Base-by-base conservation (phyloP, 169 alveolate species). In the Plasmodium cynomolgi region DNA sequence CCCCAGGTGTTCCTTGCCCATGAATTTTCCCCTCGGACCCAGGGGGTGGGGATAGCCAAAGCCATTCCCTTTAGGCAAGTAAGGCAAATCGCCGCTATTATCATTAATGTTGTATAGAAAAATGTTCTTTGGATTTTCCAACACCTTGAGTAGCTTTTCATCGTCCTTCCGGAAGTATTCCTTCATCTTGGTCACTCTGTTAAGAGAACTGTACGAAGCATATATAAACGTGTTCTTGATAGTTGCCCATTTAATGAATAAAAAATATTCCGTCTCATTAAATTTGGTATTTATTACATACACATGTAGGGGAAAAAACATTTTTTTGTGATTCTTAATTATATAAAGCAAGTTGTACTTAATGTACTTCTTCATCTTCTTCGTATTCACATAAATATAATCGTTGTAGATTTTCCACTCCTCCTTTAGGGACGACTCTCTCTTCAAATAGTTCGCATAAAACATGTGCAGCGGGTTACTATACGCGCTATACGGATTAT, bases 381-480 rank as follows among this genome's bases (percentile, higher is more conserved):
- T 88, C 8, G 94, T 88, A 62, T 88, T 88, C 23, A 88, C 84
- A 88, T 88, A 88, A 17, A 88, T 88, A 39, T 88, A 88, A 26
- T 88, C 94, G 47, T 88, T 88, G 47, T 88, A 88, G 29, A 88
- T 88, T 79, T 81, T 88, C 94, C 94, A 88, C 71, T 88, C 94
- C 29, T 88, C 94, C 47, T 88, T 88, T 58, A 88, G 72, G 37
- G 20, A 23, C 1, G 83, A 37, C 23, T 88, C 94, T 34, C 81
- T 88, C 72, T 88, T 88, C 83, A 88, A 37, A 17, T 77, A 80
- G 1, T 84, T 33, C 8, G 86, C 41, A n/a, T 88, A 62, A 13
- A 88, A 58, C 81, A 79, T 88, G n/a, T 88, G 50, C 33, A 88
- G 20, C 15, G 90, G 33, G 41, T 88, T 77, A 9, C 50, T 56